Base-by-base conservation (phyloP, 345 rosid genomes). In the Hypericum perforatum region DNA sequence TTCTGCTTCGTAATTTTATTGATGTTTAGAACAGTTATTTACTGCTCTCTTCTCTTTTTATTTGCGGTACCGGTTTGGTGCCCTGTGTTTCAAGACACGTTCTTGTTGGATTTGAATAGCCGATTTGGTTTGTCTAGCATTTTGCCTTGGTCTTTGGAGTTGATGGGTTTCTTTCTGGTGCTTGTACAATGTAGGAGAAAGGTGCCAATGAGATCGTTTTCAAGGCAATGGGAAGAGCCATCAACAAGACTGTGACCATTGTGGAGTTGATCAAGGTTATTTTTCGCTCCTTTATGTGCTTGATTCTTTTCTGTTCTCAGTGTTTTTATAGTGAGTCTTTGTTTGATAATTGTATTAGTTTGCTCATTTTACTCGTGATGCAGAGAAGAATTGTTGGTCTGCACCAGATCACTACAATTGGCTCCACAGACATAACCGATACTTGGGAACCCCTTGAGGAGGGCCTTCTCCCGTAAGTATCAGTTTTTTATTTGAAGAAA, bases 401-500 rank as follows among this genome's bases (percentile, higher is more conserved):
- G 49, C 80, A 78, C 58, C 84, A 78, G 63, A 65, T 53, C 45
- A 70, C 76, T 14, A 41, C 70, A 38, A 73, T 67, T 37, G 72
- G 78, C 32, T 78, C 80, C 36, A 75, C 61, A 16, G 74, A 75
- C 46, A 75, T 78, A 46, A 75, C 78, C 5, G 78, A 78, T 48
- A 78, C 80, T n/a, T 75, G 84, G 84, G 84, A 78, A 36, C 84
- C 84, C 7, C 63, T 78, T 0, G 84, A 78, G 61, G 80, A 78
- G 53, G 84, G 84, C 67, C 84, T 78, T 43, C 76, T 78, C 39
- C 80, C 80, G 84, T 78, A 67, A 72, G 83, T 40, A 45, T 41
- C 11, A 2, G n/a, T 14, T 14, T 16, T n/a, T 12, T 43, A 49
- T 42, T 46, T 16, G 13, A 40, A 57, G 37, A 54, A 15, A 1